Base-by-base conservation (phyloP, 2,329 filamentous ascomycete species). In the Drechslera avenae region DNA sequence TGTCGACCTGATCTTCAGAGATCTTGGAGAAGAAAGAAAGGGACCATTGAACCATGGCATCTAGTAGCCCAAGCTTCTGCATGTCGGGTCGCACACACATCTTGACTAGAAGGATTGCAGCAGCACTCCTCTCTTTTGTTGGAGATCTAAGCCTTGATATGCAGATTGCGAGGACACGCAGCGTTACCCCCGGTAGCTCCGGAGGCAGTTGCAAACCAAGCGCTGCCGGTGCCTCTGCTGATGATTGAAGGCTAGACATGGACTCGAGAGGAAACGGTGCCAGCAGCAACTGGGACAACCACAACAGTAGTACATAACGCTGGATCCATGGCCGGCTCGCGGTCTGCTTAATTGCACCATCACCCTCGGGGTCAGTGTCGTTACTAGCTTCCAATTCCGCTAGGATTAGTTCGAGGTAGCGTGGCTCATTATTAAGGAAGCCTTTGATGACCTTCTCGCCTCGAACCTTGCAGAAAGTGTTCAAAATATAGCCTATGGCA, bases 391-490 rank as follows among this genome's bases (percentile, higher is more conserved):
- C 90, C 34, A 96, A 84, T 13, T 88, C 87, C 1, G 82, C 80
- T 7, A 97, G 79, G 54, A 99, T 81, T 1, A 88, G 81, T 69
- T 96, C 92, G 12, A 99, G 82, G 66, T 92, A 88, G 65, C 83
- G 87, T 1, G 91, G 88, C 72, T 97, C 94, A 58, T 94, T 96
- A 69, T 89, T 93, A 59, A 99, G 79, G 68, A 97, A 97, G 34
- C 90, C 85, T 44, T 91, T 86, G 62, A 99, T 87, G 43, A 99
- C 88, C 73, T 97, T 97, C 69, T 94, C 87, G 18, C 94, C 93
- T 45, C 94, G 85, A 42, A 97, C 88, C 75, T 99, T 99, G 80
- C 91, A 97, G 54, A 99, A 88, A 0, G 87, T 88, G 70, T 97
- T 97, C 30, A 99, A 74, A 2, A 97, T 79, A 55, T 83, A 84